Percentiles rank a stretch among this genome's conserved stretches.
phyloP scores from a whole-genome alignment of 2,329 filamentous ascomycete genomes.

The Mariannaea elegans region DNA sequence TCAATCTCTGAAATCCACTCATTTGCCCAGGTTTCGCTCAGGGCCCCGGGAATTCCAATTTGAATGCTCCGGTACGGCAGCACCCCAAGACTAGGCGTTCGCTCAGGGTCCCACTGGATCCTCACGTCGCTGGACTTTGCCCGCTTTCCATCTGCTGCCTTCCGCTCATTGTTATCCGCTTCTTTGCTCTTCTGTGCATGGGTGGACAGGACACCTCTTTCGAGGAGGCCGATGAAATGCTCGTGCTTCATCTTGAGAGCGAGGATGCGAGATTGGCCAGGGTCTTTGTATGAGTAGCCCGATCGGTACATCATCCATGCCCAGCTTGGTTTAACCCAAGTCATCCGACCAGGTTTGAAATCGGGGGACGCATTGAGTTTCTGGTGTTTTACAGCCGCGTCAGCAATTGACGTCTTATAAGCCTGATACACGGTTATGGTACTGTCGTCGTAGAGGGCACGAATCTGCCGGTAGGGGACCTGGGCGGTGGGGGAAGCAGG shows the following conservation, averaged over 20 bases:
- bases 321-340: slow-evolving; percentile 72
- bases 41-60: slow-evolving; percentile 62
- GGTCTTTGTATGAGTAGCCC: slow-evolving; percentile 67
- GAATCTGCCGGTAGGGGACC: slow-evolving; percentile 58
- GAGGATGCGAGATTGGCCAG: slow-evolving; percentile 63
- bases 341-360: slow-evolving; percentile 66
- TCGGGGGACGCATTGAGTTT: slow-evolving; percentile 60
- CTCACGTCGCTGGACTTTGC: slow-evolving; percentile 52
- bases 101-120: slow-evolving; percentile 73
- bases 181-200: slow-evolving; percentile 26
- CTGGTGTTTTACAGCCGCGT: slow-evolving; percentile 59
- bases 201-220: slow-evolving; percentile 45
- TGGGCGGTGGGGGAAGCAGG: slow-evolving; percentile 12
- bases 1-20: slow-evolving; percentile 64
- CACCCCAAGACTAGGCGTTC: slow-evolving; percentile 54
- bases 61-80: slow-evolving; percentile 66
- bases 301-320: slow-evolving; percentile 71
- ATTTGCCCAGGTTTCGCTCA: slow-evolving; percentile 57
- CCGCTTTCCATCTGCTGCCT: slow-evolving; percentile 21
- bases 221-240: slow-evolving; percentile 59
- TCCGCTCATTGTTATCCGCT: not conserved
- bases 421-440: slow-evolving; percentile 71
- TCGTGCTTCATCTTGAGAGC: slow-evolving; percentile 63
- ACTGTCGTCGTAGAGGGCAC: slow-evolving; percentile 57
- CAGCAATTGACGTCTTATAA: slow-evolving; percentile 62